Conservation (phyloP, 2,329 filamentous ascomycete genomes). For the Fusarium lyarnte region DNA sequence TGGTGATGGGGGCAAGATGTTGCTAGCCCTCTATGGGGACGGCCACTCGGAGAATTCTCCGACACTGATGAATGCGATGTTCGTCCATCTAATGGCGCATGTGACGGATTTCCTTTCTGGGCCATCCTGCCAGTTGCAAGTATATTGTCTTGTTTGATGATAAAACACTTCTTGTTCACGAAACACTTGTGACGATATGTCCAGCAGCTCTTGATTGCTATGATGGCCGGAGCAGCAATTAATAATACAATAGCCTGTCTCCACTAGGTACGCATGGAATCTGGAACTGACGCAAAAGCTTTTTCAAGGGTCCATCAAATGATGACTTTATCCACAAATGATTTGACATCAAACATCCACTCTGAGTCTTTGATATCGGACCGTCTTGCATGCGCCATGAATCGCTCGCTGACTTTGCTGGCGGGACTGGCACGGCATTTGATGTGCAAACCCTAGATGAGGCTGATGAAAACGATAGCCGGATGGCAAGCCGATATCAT, state of each 20-base stretch:
- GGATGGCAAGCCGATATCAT: not conserved
- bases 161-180: not conserved
- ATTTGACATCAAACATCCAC: constrained; percentile 28
- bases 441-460: constrained; percentile 12
- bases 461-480: not conserved
- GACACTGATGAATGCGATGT: not conserved
- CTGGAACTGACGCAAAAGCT: constrained; percentile 6
- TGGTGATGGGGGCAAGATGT: constrained; percentile 2
- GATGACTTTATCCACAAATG: constrained; percentile 13
- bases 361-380: constrained; percentile 23
- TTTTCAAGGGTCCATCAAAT: constrained; percentile 18
- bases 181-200: not conserved
- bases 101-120: not conserved
- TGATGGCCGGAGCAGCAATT: not conserved
- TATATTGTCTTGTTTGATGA: not conserved
- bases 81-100: not conserved
- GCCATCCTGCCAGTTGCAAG: not conserved
- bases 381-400: constrained; percentile 25
- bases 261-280: constrained; percentile 1
- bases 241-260: not conserved
- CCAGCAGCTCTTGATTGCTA: not conserved
- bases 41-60: not conserved
- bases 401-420: constrained; percentile 12
- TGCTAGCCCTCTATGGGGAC: not conserved
- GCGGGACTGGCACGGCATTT: constrained; percentile 13